Conservation (phyloP, 345 rosid species). For the Populus davidiana region DNA sequence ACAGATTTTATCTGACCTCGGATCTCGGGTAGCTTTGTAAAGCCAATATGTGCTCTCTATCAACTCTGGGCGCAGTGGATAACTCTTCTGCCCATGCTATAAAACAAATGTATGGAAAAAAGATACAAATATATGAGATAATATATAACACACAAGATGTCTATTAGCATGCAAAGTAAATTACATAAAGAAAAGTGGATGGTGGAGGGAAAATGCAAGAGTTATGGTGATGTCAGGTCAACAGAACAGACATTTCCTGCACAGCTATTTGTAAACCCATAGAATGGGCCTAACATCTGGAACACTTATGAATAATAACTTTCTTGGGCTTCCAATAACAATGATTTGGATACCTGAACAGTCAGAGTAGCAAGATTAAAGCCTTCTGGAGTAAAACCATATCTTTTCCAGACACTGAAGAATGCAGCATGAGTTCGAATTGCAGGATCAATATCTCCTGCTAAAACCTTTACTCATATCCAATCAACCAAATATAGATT, state of each 20-base stretch:
- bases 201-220: not conserved
- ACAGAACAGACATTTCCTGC: not conserved
- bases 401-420: slow-evolving; percentile 91
- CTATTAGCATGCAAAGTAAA: slow-evolving; percentile 3
- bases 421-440: slow-evolving; percentile 95
- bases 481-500: not conserved
- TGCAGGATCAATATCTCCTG: slow-evolving; percentile 94
- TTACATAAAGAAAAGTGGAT: not conserved
- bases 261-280: not conserved
- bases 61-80: slow-evolving; percentile 94
- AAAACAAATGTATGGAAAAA: slow-evolving; percentile 17
- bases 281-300: not conserved
- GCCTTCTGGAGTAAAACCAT: slow-evolving; percentile 96
- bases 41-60: slow-evolving; percentile 99
- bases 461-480: slow-evolving; percentile 65
- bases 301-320: not conserved
- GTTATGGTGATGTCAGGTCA: not conserved
- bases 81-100: slow-evolving; percentile 93
- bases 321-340: not conserved
- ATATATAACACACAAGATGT: too few relatives aligned
- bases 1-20: slow-evolving; percentile 45
- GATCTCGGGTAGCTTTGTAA: slow-evolving; percentile 92
- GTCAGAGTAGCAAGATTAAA: slow-evolving; percentile 82
- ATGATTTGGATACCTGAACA: slow-evolving; percentile 50
- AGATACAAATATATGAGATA: not conserved